These are phyloP conservation scores for Xylaria acuta DNA, from an alignment of 495 filamentous ascomycete genomes.

Conservation along the genomic window DNA sequence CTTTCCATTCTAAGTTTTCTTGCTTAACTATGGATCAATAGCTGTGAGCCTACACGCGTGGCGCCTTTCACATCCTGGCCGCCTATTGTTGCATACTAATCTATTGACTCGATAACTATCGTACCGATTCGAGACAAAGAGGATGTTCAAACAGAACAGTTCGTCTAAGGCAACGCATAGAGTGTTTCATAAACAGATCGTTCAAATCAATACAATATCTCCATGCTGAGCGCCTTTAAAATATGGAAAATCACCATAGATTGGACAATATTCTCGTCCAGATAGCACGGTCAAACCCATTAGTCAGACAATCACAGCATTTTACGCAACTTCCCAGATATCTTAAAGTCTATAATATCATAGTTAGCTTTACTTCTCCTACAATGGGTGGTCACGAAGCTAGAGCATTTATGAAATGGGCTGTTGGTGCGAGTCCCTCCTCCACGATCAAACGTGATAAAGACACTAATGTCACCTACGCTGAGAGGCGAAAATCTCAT, in stretches of 20 bases:
- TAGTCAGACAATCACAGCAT: not conserved
- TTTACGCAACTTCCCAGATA: not conserved
- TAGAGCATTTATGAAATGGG: constrained; percentile 15
- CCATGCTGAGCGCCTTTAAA: not conserved
- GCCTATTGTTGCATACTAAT: not conserved
- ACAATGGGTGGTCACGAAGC: constrained; percentile 10
- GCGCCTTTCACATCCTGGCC: not conserved
- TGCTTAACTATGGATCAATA: not conserved
- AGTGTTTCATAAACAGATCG: not conserved
- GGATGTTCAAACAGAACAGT: not conserved
- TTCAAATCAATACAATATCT: not conserved
- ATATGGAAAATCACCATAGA: not conserved
- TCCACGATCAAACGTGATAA: constrained; percentile 11
- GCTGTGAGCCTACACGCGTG: not conserved
- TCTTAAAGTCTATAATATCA: not conserved
- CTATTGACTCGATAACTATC: not conserved
- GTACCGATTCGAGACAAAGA: not conserved
- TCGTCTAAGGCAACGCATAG: not conserved
- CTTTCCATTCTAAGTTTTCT: not conserved
- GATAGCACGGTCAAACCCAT: not conserved
- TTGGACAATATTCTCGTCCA: not conserved
- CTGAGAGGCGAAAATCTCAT: constrained; percentile 3
- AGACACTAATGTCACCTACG: not conserved
- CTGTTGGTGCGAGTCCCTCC: not conserved
- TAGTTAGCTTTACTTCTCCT: not conserved